Base-by-base conservation (phyloP, 2,329 filamentous ascomycete genomes). In the Penicillium paneum region DNA sequence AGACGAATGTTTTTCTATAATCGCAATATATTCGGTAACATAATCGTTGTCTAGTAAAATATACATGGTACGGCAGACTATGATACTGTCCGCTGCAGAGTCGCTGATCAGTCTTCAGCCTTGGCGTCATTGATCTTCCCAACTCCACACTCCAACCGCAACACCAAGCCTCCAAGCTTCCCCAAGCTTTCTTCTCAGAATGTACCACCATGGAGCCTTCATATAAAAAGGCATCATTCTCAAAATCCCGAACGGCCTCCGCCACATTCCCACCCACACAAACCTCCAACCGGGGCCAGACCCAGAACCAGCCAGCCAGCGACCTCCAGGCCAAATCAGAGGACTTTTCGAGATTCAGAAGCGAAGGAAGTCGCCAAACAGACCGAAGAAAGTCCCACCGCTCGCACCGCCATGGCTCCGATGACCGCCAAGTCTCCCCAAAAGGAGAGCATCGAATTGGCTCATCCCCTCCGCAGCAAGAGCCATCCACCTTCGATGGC, bases 251-350 rank as follows among this genome's bases (percentile, higher is more conserved):
- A 52, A 35, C 60, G 5, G 28, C 55, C 41, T 59, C 66, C 17
- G 60, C 62, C 45, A 60, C 61, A 34, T 62, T 62, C 29, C 59
- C 59, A 38, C 46, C 62, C 26, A 32, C 39, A 3, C 39, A 50
- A 24, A 34, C 32, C 32, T 31, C 51, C 3, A 15, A 34, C 11
- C 28, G 8, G 5, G 45, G 17, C 39, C 48, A 36, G 15, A 29
- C 24, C 21, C 43, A 34, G 29, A 40, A 13, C 46, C 46, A 41
- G 24, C 49, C 24, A 38, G 13, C 13, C 24, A 38, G 13, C 29
- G 24, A 38, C 31, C 17, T 29, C 17, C 49, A 52, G 8, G 32
- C 41, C 11, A 32, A 28, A 15, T 46, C 41, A 3, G 49, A 46
- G 17, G 41, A 52, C 11, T 28, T 51, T 17, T 51, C 41, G 26